Evolutionary conservation across 2,329 filamentous ascomycete species (phyloP).

Genomic region (Fusarium nanum): DNA sequence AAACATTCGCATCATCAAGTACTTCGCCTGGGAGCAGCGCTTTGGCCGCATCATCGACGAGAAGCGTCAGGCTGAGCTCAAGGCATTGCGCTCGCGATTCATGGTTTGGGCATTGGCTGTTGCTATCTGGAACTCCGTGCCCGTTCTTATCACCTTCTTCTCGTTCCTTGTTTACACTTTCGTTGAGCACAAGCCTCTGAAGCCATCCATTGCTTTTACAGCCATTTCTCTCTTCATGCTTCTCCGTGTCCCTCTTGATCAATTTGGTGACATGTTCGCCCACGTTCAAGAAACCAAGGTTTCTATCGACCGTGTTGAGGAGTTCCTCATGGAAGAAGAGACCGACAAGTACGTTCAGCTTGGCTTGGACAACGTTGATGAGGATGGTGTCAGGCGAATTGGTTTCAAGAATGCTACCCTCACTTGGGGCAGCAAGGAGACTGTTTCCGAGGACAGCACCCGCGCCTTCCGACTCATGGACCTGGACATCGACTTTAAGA

Average conservation of each 20-base stretch:
- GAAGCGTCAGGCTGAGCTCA: slow-evolving; percentile 83
- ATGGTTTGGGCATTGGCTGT: slow-evolving; percentile 92
- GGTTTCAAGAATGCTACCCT: slow-evolving; percentile 88
- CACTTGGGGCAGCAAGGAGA: slow-evolving; percentile 82
- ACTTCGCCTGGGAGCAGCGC: slow-evolving; percentile 96
- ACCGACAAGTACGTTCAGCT: slow-evolving; percentile 95
- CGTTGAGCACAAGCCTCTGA: slow-evolving; percentile 87
- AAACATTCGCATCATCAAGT: slow-evolving; percentile 99
- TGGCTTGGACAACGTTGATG: slow-evolving; percentile 73
- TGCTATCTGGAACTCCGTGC: slow-evolving; percentile 96
- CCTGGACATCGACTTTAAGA: slow-evolving; percentile 82
- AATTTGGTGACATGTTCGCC: slow-evolving; percentile 97
- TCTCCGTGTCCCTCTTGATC: slow-evolving; percentile 90
- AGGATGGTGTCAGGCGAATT: slow-evolving; percentile 78
- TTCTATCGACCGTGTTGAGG: slow-evolving; percentile 94
- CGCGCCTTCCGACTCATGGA: slow-evolving; percentile 86
- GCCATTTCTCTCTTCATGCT: slow-evolving; percentile 96
- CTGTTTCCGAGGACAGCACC: slow-evolving; percentile 71
- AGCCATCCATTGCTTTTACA: slow-evolving; percentile 94
- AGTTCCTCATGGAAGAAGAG: slow-evolving; percentile 92
- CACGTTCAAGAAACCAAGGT: slow-evolving; percentile 98
- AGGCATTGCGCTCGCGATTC: slow-evolving; percentile 82
- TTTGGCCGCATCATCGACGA: slow-evolving; percentile 90
- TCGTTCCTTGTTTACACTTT: slow-evolving; percentile 95
- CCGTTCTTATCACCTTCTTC: slow-evolving; percentile 94